phyloP scores from a whole-genome alignment of 148 eudicot species.

The Agrostemma githago region DNA sequence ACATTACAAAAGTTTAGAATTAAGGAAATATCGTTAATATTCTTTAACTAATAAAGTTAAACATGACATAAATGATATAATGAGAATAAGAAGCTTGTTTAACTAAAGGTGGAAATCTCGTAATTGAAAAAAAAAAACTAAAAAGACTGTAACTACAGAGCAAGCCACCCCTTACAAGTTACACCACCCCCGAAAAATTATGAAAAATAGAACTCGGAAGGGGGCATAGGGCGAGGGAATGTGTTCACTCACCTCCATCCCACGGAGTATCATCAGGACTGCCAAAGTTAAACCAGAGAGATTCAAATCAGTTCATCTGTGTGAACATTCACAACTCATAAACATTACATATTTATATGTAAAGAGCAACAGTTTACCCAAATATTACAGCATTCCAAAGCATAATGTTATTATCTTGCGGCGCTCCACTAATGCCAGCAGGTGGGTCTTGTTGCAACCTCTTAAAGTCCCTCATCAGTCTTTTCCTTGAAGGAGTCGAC shows the following conservation, averaged over 20 bases:
- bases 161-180: not conserved
- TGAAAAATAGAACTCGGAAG: not conserved
- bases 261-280: slow-evolving; percentile 58
- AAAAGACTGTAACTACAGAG: not conserved
- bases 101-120: not conserved
- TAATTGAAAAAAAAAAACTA: not conserved
- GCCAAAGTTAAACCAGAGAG: slow-evolving; percentile 28
- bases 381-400: slow-evolving; percentile 56
- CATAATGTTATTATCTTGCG: slow-evolving; percentile 49
- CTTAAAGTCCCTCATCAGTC: slow-evolving; percentile 54
- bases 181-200: not conserved
- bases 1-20: not conserved
- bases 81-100: too few relatives aligned
- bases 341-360: not conserved
- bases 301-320: slow-evolving; percentile 20
- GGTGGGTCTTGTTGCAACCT: slow-evolving; percentile 60
- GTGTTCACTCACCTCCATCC: slow-evolving; percentile 47
- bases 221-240: not conserved
- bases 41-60: too few relatives aligned
- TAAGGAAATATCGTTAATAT: too few relatives aligned
- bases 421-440: slow-evolving; percentile 54
- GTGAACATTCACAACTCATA: slow-evolving; percentile 5
- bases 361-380: slow-evolving; percentile 26
- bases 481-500: slow-evolving; percentile 50
- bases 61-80: too few relatives aligned